Base-by-base conservation (phyloP, 2,329 filamentous ascomycete genomes). In the Penicillium janthinellum region DNA sequence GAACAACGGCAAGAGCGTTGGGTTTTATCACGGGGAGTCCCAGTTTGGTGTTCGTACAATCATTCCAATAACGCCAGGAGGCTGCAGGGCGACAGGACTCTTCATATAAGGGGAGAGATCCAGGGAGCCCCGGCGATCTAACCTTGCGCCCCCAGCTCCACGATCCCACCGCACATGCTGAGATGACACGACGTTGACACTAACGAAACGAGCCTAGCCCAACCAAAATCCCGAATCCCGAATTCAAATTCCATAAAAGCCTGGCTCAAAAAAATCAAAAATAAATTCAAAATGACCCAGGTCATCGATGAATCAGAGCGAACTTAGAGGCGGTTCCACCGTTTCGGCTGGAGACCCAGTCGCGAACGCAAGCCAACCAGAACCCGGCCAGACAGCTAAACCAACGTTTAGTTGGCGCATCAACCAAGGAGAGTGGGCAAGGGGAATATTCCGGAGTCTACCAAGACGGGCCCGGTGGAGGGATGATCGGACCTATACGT, bases 171-270 rank as follows among this genome's bases (percentile, higher is more conserved):
- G 60, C 64, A 73, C 48, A 34, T 73, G 68, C 67, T 71, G 67
- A 66, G 66, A 73, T 74, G 72, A 73, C 73, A 75, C 73, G 71
- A 74, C 72, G 70, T 75, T 75, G 72, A 74, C 71, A 73, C 70
- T 69, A 71, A 69, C 65, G 65, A 71, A 71, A 67, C 50, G 62
- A 68, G 70, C 62, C 63, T 70, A 69, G 65, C 54, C 52, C 47
- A 56, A 60, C 55, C 41, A 53, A 62, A 59, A 58, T 57, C 62
- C 49, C 37, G 49, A 52, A 39, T 52, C 35, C 22, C 49, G 22
- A 41, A 52, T 39, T 58, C 57, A 64, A 28, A 41, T 14, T 37
- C 7, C 17, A 41, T 14, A 25, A 50, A 37, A 45, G 5, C 31
- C 14, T 5, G 6, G 8, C 39, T 15, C 14, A 15, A 50, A 37